Evolutionary conservation across 75 land plant genomes (phyloP).

Genomic region (Cunninghamia lanceolata): DNA sequence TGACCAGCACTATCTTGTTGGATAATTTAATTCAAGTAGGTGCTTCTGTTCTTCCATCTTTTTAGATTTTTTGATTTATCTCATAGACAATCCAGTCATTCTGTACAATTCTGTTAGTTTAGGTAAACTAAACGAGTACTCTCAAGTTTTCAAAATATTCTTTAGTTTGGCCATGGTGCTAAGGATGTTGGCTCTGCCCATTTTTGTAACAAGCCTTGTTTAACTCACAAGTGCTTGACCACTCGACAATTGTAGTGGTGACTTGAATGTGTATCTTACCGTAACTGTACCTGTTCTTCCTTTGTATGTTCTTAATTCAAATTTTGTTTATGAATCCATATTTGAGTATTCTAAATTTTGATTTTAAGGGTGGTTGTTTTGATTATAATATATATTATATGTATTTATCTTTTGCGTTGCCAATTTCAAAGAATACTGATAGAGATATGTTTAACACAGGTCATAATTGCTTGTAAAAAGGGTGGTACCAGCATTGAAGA

Average conservation of each 20-base stretch:
- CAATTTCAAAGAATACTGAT: background rate
- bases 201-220: background rate
- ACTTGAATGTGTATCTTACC: background rate
- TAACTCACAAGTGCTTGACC: background rate
- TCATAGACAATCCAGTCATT: background rate
- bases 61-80: background rate
- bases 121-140: background rate
- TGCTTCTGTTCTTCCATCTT: background rate
- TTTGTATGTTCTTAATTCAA: background rate
- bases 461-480: slow-evolving; percentile 89
- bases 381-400: background rate
- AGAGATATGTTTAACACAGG: slow-evolving; percentile 31
- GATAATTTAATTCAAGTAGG: background rate
- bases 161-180: background rate
- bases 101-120: background rate
- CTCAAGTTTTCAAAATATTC: background rate
- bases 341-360: background rate
- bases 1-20: background rate
- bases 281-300: background rate
- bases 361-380: background rate
- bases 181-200: background rate
- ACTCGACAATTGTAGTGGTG: background rate
- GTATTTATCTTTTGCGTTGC: background rate
- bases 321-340: background rate
- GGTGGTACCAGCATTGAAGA: slow-evolving; percentile 99